Percentiles rank a stretch among this genome's conserved stretches.
These are phyloP conservation scores for Begonia fuchsioides DNA, from an alignment of 306 rosid genomes.

Conservation along the genomic window DNA sequence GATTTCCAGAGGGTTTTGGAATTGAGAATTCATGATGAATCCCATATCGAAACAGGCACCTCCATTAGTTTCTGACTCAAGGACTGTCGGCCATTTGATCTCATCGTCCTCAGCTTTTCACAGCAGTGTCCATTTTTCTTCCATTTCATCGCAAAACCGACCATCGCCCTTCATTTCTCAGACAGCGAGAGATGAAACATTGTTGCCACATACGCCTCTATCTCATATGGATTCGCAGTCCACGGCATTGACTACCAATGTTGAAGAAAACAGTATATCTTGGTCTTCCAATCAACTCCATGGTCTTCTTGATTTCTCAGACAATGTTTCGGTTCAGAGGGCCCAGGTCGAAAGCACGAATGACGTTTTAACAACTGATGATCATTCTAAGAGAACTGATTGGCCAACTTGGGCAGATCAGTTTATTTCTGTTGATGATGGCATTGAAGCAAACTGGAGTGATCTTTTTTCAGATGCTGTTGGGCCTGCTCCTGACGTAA, in stretches of 20 bases:
- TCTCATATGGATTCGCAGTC: constrained; percentile 27
- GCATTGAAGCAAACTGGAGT: constrained; percentile 50
- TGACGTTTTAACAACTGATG: constrained; percentile 28
- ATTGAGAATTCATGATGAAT: constrained; percentile 22
- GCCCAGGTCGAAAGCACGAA: constrained; percentile 32
- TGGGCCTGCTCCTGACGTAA: constrained; percentile 30
- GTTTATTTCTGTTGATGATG: constrained; percentile 37
- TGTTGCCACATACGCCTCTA: constrained; percentile 21
- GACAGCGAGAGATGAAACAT: constrained; percentile 20
- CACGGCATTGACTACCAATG: constrained; percentile 19
- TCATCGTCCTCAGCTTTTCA: constrained; percentile 24
- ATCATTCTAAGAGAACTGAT: constrained; percentile 34
- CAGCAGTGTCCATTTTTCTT: constrained; percentile 13
- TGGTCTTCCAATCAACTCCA: constrained; percentile 55
- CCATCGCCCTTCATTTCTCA: constrained; percentile 30
- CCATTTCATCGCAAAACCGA: constrained; percentile 22
- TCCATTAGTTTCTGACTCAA: constrained; percentile 19
- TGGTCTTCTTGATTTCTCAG: constrained; percentile 42
- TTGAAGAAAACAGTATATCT: constrained; percentile 26
- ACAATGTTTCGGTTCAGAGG: constrained; percentile 32
- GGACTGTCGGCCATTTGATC: constrained; percentile 23
- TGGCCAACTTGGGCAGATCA: constrained; percentile 70
- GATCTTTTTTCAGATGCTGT: constrained; percentile 46
- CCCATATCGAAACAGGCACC: constrained; percentile 26
- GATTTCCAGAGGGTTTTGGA: constrained; percentile 18